Base-by-base conservation (phyloP, 1,284 basidiomycete species). In the Pisolithus thermaeus region DNA sequence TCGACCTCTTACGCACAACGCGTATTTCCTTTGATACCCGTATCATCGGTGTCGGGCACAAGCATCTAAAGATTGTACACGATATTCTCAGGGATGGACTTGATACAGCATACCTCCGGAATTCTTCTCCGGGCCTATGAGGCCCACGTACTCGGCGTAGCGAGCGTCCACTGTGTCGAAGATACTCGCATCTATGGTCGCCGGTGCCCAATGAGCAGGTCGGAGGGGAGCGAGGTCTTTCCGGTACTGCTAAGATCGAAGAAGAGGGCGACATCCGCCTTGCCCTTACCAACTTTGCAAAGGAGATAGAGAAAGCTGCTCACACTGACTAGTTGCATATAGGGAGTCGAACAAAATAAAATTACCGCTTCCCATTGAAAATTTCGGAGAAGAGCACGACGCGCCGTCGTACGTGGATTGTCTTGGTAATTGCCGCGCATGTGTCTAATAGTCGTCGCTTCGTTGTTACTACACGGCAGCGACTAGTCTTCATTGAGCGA, bases 161-260 rank as follows among this genome's bases (percentile, higher is more conserved):
- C 96, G 99, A 53, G 97, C 96, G 62, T 97, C 70, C 99, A 99
- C 72, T 98, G 97, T 54, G 83, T 99, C 99, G 86, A 99, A 99
- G 56, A 99, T 96, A 70, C 96, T 97, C 22, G 80, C 84, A 72
- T 97, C 94, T 30, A 93, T 95, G 94, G 97, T 97, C 94, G 68
- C 97, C 95, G 68, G 97, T 94, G 23, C 64, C 95, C 94, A 62
- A 97, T 97, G 54, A 97, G 82, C 55, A 90, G 91, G 72, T 97
- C 94, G 45, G 95, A 92, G 27, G 92, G 95, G 45, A 97, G 84
- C 6, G 94, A 97, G 49, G 94, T 99, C 82, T 99, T 99, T 61
- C 96, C 96, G 22, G 96, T 99, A 48, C 96, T 97, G 36, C 92
- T 96, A 46, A 99, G 85, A 73, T 97, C 97, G 72, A 99, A 99